phyloP scores from a whole-genome alignment of 106 monocot species.

The Dendrobium officinale region DNA sequence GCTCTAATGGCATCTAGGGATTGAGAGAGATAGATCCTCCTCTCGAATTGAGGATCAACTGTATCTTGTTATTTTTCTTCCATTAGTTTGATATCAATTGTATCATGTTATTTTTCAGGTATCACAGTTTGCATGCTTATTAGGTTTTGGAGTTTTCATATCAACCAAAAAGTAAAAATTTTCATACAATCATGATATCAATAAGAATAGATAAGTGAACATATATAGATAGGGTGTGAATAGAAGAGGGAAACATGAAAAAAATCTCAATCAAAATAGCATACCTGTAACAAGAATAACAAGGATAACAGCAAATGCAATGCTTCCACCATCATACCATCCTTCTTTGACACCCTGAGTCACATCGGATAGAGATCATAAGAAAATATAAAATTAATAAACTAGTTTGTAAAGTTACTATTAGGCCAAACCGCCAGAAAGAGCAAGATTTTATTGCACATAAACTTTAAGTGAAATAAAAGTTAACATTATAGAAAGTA shows the following conservation, averaged over 20 bases:
- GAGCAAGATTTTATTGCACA: neutral
- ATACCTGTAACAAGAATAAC: slow-evolving; percentile 91
- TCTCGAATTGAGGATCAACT: no score
- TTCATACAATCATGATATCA: no score
- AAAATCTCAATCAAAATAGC: neutral
- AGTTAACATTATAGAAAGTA: neutral
- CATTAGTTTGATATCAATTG: no score
- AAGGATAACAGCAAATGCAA: slow-evolving; percentile 83
- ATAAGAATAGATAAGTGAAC: neutral
- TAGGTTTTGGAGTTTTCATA: no score
- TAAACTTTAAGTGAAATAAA: neutral
- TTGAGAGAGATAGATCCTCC: no score
- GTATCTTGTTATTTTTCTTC: no score
- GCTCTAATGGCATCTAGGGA: no score
- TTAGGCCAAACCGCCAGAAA: neutral
- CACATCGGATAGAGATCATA: neutral
- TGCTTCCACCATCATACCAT: slow-evolving; percentile 99
- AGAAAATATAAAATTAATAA: neutral
- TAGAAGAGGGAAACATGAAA: neutral
- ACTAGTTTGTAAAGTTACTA: neutral
- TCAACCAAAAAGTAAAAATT: no score
- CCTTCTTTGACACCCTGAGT: slow-evolving; percentile 89
- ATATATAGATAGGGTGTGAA: no score
- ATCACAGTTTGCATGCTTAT: no score
- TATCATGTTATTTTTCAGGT: no score